These are phyloP conservation scores for Dichotomocladium elegans DNA, from an alignment of 371 early-diverging fungal species.

Conservation along the genomic window DNA sequence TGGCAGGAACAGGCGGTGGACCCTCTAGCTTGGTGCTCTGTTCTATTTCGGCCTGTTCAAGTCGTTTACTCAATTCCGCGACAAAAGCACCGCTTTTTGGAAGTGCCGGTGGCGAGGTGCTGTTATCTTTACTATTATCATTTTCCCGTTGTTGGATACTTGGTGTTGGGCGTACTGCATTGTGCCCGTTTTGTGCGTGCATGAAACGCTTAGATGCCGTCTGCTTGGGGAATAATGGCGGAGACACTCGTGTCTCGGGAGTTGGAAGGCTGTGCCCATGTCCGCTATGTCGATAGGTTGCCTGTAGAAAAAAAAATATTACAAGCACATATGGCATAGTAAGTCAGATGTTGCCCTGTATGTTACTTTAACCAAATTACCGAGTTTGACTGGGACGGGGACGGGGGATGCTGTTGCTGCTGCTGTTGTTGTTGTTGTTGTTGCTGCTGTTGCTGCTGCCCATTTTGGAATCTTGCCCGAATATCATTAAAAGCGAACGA, in stretches of 20 bases:
- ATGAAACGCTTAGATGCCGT: neutral
- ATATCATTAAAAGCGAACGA: slow-evolving; percentile 38
- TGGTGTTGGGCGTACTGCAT: too few species aligned
- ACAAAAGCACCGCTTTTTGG: slow-evolving; percentile 30
- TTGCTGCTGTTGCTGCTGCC: slow-evolving; percentile 5
- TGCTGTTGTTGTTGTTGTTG: neutral
- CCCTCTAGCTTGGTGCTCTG: neutral
- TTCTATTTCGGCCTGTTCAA: slow-evolving; percentile 23
- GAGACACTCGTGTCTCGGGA: too few species aligned
- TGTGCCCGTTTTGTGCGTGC: too few species aligned
- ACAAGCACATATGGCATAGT: too few species aligned
- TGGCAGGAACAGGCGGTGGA: neutral
- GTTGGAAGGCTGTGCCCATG: too few species aligned
- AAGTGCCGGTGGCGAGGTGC: slow-evolving; percentile 2
- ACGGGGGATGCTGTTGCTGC: neutral
- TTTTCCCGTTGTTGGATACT: too few species aligned
- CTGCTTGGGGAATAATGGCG: neutral
- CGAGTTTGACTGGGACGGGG: too few species aligned
- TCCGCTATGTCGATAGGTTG: too few species aligned
- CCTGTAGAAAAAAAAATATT: too few species aligned
- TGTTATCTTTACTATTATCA: neutral
- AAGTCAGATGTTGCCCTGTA: too few species aligned
- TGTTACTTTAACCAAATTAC: too few species aligned
- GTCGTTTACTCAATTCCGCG: slow-evolving; percentile 26
- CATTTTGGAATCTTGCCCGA: slow-evolving; percentile 42